Conservation (phyloP, 2,329 filamentous ascomycete species). For the Didymella pomorum region DNA sequence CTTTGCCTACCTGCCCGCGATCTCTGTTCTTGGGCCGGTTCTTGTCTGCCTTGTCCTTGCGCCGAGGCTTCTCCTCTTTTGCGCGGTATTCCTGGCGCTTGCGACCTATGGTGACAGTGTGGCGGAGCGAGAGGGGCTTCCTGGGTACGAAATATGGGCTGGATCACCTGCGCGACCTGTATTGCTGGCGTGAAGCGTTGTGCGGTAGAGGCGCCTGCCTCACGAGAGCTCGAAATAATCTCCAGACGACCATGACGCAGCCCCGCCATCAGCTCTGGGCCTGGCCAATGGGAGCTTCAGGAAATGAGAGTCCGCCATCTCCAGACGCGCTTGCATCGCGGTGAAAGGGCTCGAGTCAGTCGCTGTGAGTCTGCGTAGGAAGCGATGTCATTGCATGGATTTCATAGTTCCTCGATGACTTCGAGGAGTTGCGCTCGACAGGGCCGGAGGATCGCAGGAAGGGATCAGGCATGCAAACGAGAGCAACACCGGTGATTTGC, state of each 20-base stretch:
- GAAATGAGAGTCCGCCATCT: slow-evolving; percentile 8
- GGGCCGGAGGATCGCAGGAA: background rate
- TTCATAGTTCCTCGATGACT: too few species aligned
- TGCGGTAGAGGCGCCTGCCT: slow-evolving; percentile 4
- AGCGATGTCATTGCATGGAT: background rate
- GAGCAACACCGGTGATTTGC: background rate
- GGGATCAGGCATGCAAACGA: background rate
- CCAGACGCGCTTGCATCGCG: background rate
- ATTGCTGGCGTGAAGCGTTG: slow-evolving; percentile 6
- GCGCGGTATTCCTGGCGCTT: slow-evolving; percentile 56
- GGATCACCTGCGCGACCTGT: background rate
- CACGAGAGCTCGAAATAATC: slow-evolving; percentile 5
- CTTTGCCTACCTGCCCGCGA: slow-evolving; percentile 31
- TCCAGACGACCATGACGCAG: slow-evolving; percentile 12
- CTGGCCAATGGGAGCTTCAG: slow-evolving; percentile 17
- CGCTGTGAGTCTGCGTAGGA: background rate
- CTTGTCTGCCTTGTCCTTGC: slow-evolving; percentile 36
- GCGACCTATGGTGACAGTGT: slow-evolving; percentile 58
- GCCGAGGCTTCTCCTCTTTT: slow-evolving; percentile 46
- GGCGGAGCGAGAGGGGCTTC: background rate
- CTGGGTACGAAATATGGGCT: background rate
- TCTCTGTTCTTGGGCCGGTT: slow-evolving; percentile 27
- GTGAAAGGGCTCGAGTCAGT: background rate
- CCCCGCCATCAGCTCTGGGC: slow-evolving; percentile 12
- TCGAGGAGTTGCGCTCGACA: background rate